Evolutionary conservation across 177 flowering plant genomes (phyloP), one percentile per base, ranked within the genome.

Genomic region (Vitis hybrid): DNA sequence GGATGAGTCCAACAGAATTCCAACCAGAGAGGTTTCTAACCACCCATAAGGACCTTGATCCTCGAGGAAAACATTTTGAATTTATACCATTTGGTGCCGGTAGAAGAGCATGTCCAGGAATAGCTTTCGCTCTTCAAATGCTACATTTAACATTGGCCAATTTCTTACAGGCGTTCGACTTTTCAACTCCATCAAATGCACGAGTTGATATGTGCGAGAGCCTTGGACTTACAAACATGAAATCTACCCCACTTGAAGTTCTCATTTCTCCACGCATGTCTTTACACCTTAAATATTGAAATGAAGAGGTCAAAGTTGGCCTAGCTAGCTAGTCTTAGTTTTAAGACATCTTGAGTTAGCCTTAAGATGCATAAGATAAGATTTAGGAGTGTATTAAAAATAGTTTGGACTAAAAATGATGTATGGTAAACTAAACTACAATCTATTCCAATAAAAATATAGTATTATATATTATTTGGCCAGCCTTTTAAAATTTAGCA

Each of bases 151-250:
- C 65, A 10, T 64, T 69, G 7, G 66, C 65, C 17, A 4, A 3
- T 15, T 17, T 69, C 15, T 9, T 69, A 11, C 72, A 60, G 5
- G 58, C 12, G 1, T 69, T 61, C 17, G 60, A 69, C 12, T 18
- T 69, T 6, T 18, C 7, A 19, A 61, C 66, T 65, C 66, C 64
- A 80, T 77, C 85, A 2, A 57, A 34, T 50, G 65, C 11, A n/a
- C 45, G 1, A 1, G 57, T 69, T 2, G 71, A 69, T 18, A 69
- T 69, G 71, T 4, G 1, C 3, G 71, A 59, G 51, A n/a, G 14
- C 12, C 18, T 30, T 1, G 71, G 71, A 17, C 18, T 69, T 2
- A 69, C 71, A 5, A 69, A 21, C 17, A 45, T 23, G 3, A 69
- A 51, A 51, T 56, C 57, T 4, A 30, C 64, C 7, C 71, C 71